These are phyloP conservation scores for Breviolum minutum DNA, from an alignment of 73 alveolate genomes.

Conservation along the genomic window DNA sequence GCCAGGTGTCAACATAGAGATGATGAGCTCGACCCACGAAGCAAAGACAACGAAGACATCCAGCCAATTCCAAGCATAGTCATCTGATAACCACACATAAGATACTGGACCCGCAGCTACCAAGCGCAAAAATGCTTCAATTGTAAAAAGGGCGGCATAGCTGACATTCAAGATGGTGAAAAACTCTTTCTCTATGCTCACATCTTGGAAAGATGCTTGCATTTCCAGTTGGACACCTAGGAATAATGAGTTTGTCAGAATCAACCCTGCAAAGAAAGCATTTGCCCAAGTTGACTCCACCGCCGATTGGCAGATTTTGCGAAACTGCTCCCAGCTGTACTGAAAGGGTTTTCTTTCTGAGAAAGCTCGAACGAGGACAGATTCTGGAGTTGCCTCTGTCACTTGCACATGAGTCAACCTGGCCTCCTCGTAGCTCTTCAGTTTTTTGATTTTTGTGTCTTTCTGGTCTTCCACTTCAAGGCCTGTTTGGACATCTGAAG, in stretches of 20 bases:
- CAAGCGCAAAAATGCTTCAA: conserved; percentile 46
- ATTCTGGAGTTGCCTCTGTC: neutral
- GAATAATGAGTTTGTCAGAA: conserved; percentile 37
- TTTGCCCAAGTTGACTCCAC: neutral
- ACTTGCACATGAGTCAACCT: conserved; percentile 1
- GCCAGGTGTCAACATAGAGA: neutral
- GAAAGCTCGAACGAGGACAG: neutral
- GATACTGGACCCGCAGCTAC: conserved; percentile 5
- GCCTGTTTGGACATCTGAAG: neutral
- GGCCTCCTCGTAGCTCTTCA: conserved; percentile 70
- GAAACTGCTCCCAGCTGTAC: conserved; percentile 10
- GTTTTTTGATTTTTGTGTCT: neutral
- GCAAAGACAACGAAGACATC: conserved; percentile 47
- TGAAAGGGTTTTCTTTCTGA: neutral
- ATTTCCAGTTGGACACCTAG: conserved; percentile 61
- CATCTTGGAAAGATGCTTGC: conserved; percentile 38
- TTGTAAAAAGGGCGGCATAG: conserved; percentile 45
- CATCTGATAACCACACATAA: conserved; percentile 33
- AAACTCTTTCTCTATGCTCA: neutral
- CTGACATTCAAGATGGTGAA: conserved; percentile 11
- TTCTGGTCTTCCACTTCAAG: neutral
- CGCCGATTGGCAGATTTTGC: neutral
- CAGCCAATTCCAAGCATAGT: conserved; percentile 62
- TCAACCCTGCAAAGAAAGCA: neutral
- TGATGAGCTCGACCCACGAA: conserved; percentile 38